These are phyloP conservation scores for Thielaviopsis punctulata DNA, from an alignment of 2,329 filamentous ascomycete species.

Conservation along the genomic window DNA sequence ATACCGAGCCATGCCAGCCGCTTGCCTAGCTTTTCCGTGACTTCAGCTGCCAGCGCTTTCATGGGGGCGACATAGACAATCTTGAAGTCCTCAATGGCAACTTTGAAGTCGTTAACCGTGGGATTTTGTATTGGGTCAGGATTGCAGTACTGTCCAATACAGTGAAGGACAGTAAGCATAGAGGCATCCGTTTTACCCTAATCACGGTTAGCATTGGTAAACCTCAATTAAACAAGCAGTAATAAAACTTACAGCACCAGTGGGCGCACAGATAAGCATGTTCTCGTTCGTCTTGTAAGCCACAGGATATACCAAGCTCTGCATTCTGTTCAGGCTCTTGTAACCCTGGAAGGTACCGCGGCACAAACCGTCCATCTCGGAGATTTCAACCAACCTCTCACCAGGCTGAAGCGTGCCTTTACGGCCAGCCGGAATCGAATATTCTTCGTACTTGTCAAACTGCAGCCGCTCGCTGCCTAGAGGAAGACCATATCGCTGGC, in stretches of 20 bases:
- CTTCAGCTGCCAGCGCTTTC: constrained; percentile 93
- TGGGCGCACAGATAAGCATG: constrained; percentile 96
- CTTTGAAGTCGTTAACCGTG: constrained; percentile 58
- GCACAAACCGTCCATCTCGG: constrained; percentile 76
- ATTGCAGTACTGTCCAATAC: constrained; percentile 66
- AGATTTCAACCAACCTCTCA: constrained; percentile 61
- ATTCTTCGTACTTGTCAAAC: constrained; percentile 70
- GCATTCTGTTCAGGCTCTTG: constrained; percentile 89
- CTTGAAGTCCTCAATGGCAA: constrained; percentile 83
- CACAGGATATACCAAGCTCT: constrained; percentile 87
- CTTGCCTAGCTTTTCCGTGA: constrained; percentile 86
- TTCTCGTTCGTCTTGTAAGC: constrained; percentile 95
- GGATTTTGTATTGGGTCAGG: constrained; percentile 66
- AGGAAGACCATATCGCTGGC: constrained; percentile 70
- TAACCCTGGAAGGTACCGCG: constrained; percentile 87
- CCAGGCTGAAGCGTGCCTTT: constrained; percentile 57
- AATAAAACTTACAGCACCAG: constrained; percentile 52
- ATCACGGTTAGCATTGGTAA: not conserved
- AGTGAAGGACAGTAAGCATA: constrained; percentile 88
- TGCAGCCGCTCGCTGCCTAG: constrained; percentile 55
- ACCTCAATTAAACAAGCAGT: not conserved
- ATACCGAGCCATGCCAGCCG: constrained; percentile 87
- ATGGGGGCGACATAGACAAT: constrained; percentile 98
- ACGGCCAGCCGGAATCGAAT: constrained; percentile 65
- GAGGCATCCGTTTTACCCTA: constrained; percentile 93